phyloP scores from a whole-genome alignment of 148 eudicot genomes.

The Chenopodium berlandieri region DNA sequence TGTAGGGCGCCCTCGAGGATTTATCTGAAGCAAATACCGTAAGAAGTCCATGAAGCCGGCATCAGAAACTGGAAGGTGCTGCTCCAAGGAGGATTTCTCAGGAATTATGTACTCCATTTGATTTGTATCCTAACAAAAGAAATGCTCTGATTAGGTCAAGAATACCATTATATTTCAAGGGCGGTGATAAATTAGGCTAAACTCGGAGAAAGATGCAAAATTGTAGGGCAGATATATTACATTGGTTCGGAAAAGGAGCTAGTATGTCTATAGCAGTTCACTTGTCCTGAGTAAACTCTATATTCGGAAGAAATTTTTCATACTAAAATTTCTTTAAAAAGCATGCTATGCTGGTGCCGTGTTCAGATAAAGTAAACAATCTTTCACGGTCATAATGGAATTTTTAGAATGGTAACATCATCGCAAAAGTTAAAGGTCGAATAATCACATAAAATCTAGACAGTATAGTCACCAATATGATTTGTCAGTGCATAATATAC shows the following conservation, averaged over 20 bases:
- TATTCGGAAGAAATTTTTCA: background rate
- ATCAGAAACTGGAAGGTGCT: slow-evolving; percentile 66
- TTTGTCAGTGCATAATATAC: background rate
- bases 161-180: background rate
- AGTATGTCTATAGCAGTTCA: background rate
- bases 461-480: background rate
- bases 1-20: slow-evolving; percentile 74
- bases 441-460: background rate
- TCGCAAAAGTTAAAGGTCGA: background rate
- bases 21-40: slow-evolving; percentile 65
- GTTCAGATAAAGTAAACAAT: background rate
- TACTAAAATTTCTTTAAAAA: too few species aligned
- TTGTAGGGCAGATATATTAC: background rate
- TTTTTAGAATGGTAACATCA: background rate
- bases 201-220: background rate
- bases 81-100: slow-evolving; percentile 65
- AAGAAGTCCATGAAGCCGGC: slow-evolving; percentile 61
- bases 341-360: background rate
- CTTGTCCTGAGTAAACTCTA: background rate
- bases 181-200: background rate
- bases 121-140: slow-evolving; percentile 56
- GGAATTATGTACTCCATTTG: slow-evolving; percentile 70
- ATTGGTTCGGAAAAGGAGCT: background rate
- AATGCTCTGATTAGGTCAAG: background rate
- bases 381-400: background rate